These are phyloP conservation scores for Aspergillus cristatus DNA, from an alignment of 495 filamentous ascomycete genomes.

Conservation along the genomic window DNA sequence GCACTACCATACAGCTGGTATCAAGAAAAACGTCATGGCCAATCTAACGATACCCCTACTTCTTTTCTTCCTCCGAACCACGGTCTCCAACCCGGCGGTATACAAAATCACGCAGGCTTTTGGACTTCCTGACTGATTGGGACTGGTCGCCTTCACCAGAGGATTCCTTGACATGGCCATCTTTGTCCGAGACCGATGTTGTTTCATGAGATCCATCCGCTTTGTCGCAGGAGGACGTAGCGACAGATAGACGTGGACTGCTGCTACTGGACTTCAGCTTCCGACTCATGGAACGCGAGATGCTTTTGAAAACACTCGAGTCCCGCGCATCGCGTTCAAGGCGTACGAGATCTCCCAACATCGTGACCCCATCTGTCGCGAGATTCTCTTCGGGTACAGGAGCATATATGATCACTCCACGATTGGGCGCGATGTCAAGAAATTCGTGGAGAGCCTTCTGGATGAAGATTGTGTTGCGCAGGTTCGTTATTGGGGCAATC, in stretches of 20 bases:
- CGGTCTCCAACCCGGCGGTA: slow-evolving; percentile 10
- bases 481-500: slow-evolving; percentile 69
- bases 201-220: neutral
- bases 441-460: slow-evolving; percentile 58
- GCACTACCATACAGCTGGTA: too few species aligned
- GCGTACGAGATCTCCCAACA: slow-evolving; percentile 58
- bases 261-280: slow-evolving; percentile 25
- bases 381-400: slow-evolving; percentile 59
- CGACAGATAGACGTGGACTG: slow-evolving; percentile 18
- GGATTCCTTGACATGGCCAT: slow-evolving; percentile 1
- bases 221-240: slow-evolving; percentile 12
- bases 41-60: too few species aligned
- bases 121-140: slow-evolving; percentile 6
- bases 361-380: slow-evolving; percentile 59
- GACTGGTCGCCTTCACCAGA: slow-evolving; percentile 6
- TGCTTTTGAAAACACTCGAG: slow-evolving; percentile 20
- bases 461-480: slow-evolving; percentile 68
- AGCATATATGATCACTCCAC: slow-evolving; percentile 65
- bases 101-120: slow-evolving; percentile 14
- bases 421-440: slow-evolving; percentile 50
- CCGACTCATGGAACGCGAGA: slow-evolving; percentile 30
- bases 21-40: too few species aligned
- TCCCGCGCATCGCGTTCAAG: slow-evolving; percentile 36
- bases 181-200: neutral
- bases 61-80: too few species aligned